Conservation (phyloP, 2,329 filamentous ascomycete genomes). For the Trichoderma arundinaceum region DNA sequence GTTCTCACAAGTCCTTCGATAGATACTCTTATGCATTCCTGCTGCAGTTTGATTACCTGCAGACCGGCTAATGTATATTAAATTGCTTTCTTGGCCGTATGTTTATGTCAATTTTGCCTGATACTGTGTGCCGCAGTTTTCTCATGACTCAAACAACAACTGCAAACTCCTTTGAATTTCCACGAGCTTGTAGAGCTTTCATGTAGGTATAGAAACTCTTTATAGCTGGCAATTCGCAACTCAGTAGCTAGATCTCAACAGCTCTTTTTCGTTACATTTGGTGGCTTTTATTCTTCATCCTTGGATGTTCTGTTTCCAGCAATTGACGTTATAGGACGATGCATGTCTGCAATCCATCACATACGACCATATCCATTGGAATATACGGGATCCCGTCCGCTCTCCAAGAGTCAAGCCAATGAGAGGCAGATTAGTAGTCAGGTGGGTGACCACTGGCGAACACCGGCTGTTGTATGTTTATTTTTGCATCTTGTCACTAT, state of each 20-base stretch:
- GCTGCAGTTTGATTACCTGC: neutral
- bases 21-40: neutral
- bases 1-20: neutral
- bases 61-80: neutral
- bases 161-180: too few species aligned
- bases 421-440: too few species aligned
- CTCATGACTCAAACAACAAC: neutral
- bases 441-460: too few species aligned
- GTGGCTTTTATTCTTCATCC: neutral
- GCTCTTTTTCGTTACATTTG: neutral
- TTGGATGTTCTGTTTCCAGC: neutral
- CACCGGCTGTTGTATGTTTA: too few species aligned
- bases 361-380: too few species aligned
- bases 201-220: neutral
- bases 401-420: too few species aligned
- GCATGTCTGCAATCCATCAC: too few species aligned
- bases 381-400: too few species aligned
- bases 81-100: neutral
- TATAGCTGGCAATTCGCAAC: neutral
- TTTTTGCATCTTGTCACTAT: too few species aligned
- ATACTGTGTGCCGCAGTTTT: neutral
- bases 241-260: neutral
- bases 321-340: neutral
- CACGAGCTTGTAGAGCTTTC: neutral
- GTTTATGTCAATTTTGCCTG: neutral